Base-by-base conservation (phyloP, 2,329 filamentous ascomycete genomes). In the Fusarium luffae region DNA sequence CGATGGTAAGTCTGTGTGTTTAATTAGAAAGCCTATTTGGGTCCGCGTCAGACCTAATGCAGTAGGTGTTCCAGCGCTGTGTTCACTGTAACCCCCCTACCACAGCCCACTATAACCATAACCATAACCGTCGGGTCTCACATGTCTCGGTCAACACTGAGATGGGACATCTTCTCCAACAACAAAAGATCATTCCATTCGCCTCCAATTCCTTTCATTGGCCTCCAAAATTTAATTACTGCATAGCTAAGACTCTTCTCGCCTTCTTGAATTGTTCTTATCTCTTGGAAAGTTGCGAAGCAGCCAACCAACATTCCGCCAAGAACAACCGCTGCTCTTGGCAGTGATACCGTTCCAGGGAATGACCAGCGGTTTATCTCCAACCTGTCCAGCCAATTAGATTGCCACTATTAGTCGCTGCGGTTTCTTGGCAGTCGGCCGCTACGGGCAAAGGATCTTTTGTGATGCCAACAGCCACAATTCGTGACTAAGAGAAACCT, bases 301-400 rank as follows among this genome's bases (percentile, higher is more conserved):
- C 16, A 43, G n/a, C 41, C 34, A 28, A 47, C 41, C 23, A 9
- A 30, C 34, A 40, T 37, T 43, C 19, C 37, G 68, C 63, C 63
- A 66, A 66, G 68, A 63, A 30, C 13, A 44, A 46, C 55, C 37
- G 25, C 7, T 30, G 7, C 14, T 40, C 68, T 71, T 71, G 68
- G 68, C 68, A 30, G 37, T 34, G 49, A 59, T 41, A 41, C 40
- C 52, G 50, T 59, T 62, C 51, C 55, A 50, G 30, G 64, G 60
- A 52, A 69, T 69, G 41, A 56, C 52, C 54, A 37, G 32, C 47
- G 68, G 32, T 21, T 21, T 44, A 61, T 70, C 58, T 30, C 18
- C 58, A 69, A 49, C n/a, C 30, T 13, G 7, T 5, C 44, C n/a
- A 30, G 19, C 66, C 61, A 69, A 69, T 67, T 4, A 14, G 7